Conservation (phyloP, 2,329 filamentous ascomycete genomes). For the Bisporella sp. region DNA sequence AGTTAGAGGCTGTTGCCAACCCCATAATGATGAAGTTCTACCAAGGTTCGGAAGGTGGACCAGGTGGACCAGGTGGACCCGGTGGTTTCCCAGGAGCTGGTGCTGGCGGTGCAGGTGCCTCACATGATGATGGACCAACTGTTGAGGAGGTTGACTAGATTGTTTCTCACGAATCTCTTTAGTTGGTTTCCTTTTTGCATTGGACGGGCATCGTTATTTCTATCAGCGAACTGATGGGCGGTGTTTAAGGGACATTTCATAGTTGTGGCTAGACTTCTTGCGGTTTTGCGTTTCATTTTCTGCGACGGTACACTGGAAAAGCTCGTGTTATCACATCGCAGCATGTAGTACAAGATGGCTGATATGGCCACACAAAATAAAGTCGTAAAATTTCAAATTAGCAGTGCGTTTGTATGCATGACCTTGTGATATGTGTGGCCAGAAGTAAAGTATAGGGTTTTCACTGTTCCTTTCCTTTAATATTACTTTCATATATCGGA, state of each 20-base stretch:
- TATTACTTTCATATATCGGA: no score
- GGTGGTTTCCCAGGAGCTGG: slow-evolving; percentile 43
- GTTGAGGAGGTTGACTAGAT: slow-evolving; percentile 63
- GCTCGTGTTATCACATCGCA: slow-evolving; percentile 16
- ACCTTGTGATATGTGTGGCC: no score
- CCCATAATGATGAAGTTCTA: slow-evolving; percentile 99
- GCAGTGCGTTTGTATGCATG: no score
- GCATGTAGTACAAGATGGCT: slow-evolving; percentile 20
- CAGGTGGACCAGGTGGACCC: slow-evolving; percentile 43
- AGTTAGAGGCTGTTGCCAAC: slow-evolving; percentile 88
- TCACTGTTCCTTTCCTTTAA: no score
- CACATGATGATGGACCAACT: slow-evolving; percentile 58
- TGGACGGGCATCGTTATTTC: slow-evolving; percentile 6
- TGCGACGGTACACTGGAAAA: slow-evolving; percentile 20
- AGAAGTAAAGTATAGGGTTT: no score
- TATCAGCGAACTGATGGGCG: slow-evolving; percentile 9
- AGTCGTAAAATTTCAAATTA: slow-evolving; percentile 17
- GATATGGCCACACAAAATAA: slow-evolving; percentile 17
- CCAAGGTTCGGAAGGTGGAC: slow-evolving; percentile 42
- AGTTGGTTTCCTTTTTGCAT: slow-evolving; percentile 20
- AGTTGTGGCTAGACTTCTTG: slow-evolving; percentile 22
- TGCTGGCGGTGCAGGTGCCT: slow-evolving; percentile 41
- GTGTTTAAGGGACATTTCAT: slow-evolving; percentile 17
- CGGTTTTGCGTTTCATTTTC: slow-evolving; percentile 23
- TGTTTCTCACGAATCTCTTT: slow-evolving; percentile 26